Base-by-base conservation (phyloP, 306 rosid species). In the Dalbergia oliveri region DNA sequence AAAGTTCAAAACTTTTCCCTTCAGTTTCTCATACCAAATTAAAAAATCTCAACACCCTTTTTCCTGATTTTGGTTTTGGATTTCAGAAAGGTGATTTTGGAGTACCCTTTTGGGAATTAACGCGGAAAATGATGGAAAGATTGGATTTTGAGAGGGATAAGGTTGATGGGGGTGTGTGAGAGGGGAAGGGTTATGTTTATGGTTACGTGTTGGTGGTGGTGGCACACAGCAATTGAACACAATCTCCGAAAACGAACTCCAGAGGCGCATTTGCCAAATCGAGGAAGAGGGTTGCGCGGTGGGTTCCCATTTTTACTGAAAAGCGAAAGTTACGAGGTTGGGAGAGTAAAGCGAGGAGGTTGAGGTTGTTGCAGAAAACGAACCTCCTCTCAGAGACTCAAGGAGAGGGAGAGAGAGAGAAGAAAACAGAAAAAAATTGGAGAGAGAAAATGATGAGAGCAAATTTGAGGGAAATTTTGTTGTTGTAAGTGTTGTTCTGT, bases 271-370 rank as follows among this genome's bases (percentile, higher is more conserved):
- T 83, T 72, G 80, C 70, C 56, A 80, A 88, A 85, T 84, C 78
- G 82, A 87, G 85, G 73, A 78, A 72, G 43, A 78, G 78, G 43
- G n/a, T 33, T 37, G 41, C 63, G 54, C 62, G 59, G 54, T 61
- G 59, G 60, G 79, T 75, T 87, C 79, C 77, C 77, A 72, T 50
- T 12, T 1, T 62, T 45, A 78, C 80, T 80, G 76, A 53, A 53
- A 79, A 79, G 86, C 90, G 91, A 71, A 61, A 68, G 82, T 69
- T 78, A 71, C 88, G 88, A 88, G 87, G 91, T 68, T 76, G 70
- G 73, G 65, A 56, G 64, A 60, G 76, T 43, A n/a, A 3, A 62
- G 41, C 64, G 88, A 83, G 81, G 87, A 82, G 88, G 84, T 70
- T 80, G 81, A 84, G 84, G 83, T 83, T 76, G 91, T 82, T 86